phyloP scores from a whole-genome alignment of 148 eudicot genomes.

The Cornus kousa region DNA sequence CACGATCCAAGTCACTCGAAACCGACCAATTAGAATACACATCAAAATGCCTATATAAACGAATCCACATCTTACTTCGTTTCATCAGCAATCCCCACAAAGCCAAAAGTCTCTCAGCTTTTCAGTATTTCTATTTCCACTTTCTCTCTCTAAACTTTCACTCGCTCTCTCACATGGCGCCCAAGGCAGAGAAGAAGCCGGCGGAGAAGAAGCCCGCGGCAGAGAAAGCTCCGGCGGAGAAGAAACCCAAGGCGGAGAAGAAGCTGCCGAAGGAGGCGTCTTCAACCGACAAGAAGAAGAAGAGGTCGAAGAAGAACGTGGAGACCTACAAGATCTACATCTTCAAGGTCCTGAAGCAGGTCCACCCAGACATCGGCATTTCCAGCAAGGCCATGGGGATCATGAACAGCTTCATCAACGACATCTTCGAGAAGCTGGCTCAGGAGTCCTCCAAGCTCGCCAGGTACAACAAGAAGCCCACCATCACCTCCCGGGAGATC shows the following conservation, averaged over 20 bases:
- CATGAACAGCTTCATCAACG: constrained; percentile 3
- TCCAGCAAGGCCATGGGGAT: constrained; percentile 1
- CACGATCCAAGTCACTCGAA: not conserved
- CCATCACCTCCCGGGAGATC: not conserved
- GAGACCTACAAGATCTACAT: constrained; percentile 1
- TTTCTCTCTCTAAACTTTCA: not conserved
- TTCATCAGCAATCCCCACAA: no score
- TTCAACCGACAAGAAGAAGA: not conserved
- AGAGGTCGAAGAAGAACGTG: not conserved
- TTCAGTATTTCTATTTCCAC: no score
- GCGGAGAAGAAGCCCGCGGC: not conserved
- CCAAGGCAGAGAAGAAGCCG: not conserved
- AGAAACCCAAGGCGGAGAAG: not conserved
- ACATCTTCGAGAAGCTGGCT: constrained; percentile 2
- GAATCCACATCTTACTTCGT: not conserved
- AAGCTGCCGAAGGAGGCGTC: not conserved
- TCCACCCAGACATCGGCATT: not conserved
- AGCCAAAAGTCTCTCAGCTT: no score
- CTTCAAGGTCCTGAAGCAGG: not conserved
- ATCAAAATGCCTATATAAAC: not conserved
- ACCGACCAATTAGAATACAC: not conserved
- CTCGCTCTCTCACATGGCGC: not conserved
- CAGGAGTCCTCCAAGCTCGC: not conserved
- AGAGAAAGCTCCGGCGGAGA: not conserved
- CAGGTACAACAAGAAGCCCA: constrained; percentile 4